Evolutionary conservation across 306 rosid genomes (phyloP).

Genomic region (Senna siamea): DNA sequence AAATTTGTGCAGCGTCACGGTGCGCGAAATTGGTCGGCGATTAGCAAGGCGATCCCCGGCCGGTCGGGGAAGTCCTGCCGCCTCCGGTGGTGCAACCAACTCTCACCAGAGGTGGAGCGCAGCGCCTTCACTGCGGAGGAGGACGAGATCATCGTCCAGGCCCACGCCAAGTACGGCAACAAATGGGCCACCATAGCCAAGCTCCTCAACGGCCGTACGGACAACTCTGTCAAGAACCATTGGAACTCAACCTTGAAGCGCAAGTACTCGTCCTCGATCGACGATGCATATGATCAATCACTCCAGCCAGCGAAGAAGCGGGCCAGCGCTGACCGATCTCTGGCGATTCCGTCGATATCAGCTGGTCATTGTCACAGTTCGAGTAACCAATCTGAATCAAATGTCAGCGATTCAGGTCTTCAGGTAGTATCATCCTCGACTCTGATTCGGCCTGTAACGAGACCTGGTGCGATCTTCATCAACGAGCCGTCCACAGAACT

Average conservation of each 20-base stretch:
- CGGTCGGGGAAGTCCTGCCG: conserved; percentile 69
- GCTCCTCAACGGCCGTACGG: conserved; percentile 66
- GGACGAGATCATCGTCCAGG: conserved; percentile 47
- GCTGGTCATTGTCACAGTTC: conserved; percentile 28
- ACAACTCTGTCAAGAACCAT: conserved; percentile 70
- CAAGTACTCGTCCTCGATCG: conserved; percentile 39
- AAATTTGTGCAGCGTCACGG: conserved; percentile 45
- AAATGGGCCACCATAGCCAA: conserved; percentile 73
- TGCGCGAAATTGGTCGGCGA: conserved; percentile 60
- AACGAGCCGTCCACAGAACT: not conserved
- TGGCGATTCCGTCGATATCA: conserved; percentile 13
- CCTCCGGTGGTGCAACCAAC: conserved; percentile 71
- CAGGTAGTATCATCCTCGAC: conserved; percentile 14
- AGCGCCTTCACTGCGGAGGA: conserved; percentile 54
- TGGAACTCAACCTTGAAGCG: conserved; percentile 72
- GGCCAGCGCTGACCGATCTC: not conserved
- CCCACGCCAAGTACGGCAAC: conserved; percentile 57
- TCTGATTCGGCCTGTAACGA: conserved; percentile 11
- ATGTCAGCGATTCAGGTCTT: conserved; percentile 46
- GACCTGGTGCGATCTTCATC: not conserved
- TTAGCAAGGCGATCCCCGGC: conserved; percentile 54
- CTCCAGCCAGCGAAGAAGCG: conserved; percentile 26
- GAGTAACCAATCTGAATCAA: conserved; percentile 52
- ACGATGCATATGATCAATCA: not conserved
- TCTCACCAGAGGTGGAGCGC: conserved; percentile 66